These are phyloP conservation scores for Platanthera zijinensis DNA, from an alignment of 106 monocot genomes.

Conservation along the genomic window DNA sequence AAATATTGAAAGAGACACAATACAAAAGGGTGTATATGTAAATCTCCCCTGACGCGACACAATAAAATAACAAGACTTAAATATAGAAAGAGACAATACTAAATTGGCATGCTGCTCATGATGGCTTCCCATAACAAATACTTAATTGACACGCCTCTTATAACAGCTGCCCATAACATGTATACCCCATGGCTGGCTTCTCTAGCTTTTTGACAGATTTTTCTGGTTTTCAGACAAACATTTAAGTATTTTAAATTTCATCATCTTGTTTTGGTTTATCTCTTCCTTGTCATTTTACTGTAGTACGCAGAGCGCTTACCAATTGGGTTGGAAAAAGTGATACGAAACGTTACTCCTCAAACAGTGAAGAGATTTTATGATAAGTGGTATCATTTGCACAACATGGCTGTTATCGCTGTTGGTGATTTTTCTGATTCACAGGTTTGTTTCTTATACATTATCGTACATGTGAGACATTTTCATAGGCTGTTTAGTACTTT, in stretches of 20 bases:
- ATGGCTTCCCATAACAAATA: too few species aligned
- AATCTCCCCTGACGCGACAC: too few species aligned
- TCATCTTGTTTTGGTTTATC: not conserved
- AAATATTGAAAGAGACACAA: too few species aligned
- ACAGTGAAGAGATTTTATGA: slow-evolving; percentile 82
- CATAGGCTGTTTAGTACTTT: not conserved
- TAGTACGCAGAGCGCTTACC: slow-evolving; percentile 97
- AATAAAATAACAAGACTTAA: too few species aligned
- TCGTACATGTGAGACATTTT: not conserved
- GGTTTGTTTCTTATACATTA: slow-evolving; percentile 30
- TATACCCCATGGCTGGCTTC: not conserved
- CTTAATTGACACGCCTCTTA: too few species aligned
- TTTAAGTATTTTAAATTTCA: not conserved
- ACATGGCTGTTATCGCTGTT: slow-evolving; percentile 95
- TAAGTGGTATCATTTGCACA: slow-evolving; percentile 88
- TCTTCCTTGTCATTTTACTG: slow-evolving; percentile 11
- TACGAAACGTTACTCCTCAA: slow-evolving; percentile 72
- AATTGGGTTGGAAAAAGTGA: slow-evolving; percentile 92
- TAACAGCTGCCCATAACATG: too few species aligned
- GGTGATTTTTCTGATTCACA: slow-evolving; percentile 85
- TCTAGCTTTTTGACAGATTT: not conserved
- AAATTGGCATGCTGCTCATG: too few species aligned
- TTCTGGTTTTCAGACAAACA: not conserved
- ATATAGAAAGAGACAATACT: too few species aligned
- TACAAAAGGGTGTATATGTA: too few species aligned